Base-by-base conservation (phyloP, 2,329 filamentous ascomycete species). In the Orbilia brochopaga region DNA sequence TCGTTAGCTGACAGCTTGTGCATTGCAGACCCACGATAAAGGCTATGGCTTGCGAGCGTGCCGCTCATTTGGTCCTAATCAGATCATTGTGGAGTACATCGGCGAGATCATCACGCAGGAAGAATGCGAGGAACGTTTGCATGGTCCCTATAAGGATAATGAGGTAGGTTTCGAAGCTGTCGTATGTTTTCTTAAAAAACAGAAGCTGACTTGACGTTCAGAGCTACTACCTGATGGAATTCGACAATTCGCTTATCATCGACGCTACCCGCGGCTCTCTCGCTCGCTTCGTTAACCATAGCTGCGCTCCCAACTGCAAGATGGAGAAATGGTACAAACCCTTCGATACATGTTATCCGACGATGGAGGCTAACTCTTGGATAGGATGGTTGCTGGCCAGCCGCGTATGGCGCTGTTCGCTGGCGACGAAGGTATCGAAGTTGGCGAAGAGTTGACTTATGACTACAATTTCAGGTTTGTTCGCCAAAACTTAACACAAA, bases 141-240 rank as follows among this genome's bases (percentile, higher is more conserved):
- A 90, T 69, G 89, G 93, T 74, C 85, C 90, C 69, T 99, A 99
- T 82, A 95, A 94, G 79, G 86, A 96, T 78, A 96, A 96, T 76
- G 89, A 94, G 81, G 92, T 96, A 79, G 79, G 86, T 79, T 42
- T 5, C 50, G 24, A 24, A 24, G n/a, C 35, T 51, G 51, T 58
- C 21, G 17, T 40, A 30, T 24, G 40, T 65, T 32, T 7, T 32
- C n/a, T n/a, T n/a, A n/a, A n/a, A n/a, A n/a, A 21, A 42, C 30
- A 30, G 30, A 51, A 44, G 10, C 57, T 67, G 53, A 67, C 17
- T 46, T 55, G 51, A 77, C 79, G 57, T 50, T 11, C 76, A 96
- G 90, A 96, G 92, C 80, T 97, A 96, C 80, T 99, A 99, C 79
- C 83, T 99, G 55, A 99, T 99, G 94, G 92, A 91, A 63, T 97